Percentiles rank a stretch among this genome's conserved stretches.
These are phyloP conservation scores for Euphorbia schlechtendalii DNA, from an alignment of 441 rosid genomes.

Conservation along the genomic window DNA sequence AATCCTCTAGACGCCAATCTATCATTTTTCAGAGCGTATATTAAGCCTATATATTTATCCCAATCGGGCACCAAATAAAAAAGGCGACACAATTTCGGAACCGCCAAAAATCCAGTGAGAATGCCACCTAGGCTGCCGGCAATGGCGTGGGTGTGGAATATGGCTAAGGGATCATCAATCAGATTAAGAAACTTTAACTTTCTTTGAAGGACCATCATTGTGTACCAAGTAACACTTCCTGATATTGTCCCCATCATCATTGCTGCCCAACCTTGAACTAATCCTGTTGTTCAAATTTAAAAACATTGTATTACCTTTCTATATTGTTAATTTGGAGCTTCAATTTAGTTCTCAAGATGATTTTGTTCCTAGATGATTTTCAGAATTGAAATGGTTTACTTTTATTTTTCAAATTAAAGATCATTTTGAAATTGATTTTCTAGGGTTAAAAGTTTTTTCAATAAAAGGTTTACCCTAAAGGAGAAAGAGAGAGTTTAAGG, in stretches of 20 bases:
- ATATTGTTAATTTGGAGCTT: too few relatives aligned
- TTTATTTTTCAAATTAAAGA: too few relatives aligned
- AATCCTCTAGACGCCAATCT: slow-evolving; percentile 23
- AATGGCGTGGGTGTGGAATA: slow-evolving; percentile 58
- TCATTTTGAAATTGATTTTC: too few relatives aligned
- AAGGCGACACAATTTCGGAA: slow-evolving; percentile 36
- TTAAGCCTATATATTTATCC: slow-evolving; percentile 35
- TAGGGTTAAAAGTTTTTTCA: too few relatives aligned
- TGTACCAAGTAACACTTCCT: slow-evolving; percentile 54
- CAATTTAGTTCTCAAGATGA: too few relatives aligned
- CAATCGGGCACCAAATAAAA: slow-evolving; percentile 37
- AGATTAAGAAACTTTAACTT: slow-evolving; percentile 24
- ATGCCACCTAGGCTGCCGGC: slow-evolving; percentile 53
- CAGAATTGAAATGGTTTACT: too few relatives aligned
- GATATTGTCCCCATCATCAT: slow-evolving; percentile 43
- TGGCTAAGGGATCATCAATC: slow-evolving; percentile 49
- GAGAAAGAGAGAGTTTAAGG: too few relatives aligned
- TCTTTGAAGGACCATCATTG: slow-evolving; percentile 48
- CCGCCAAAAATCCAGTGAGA: slow-evolving; percentile 45
- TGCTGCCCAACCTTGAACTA: slow-evolving; percentile 58
- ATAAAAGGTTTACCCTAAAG: too few relatives aligned
- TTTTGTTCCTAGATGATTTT: too few relatives aligned
- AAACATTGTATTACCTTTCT: too few relatives aligned
- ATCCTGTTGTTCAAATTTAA: slow-evolving; percentile 29
- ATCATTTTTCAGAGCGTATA: slow-evolving; percentile 27